A percentile compares a stretch with the other conserved stretches of the same genome.
These are phyloP conservation scores for Penicillium hesseltinei DNA, from an alignment of 2,329 filamentous ascomycete species.

Conservation along the genomic window DNA sequence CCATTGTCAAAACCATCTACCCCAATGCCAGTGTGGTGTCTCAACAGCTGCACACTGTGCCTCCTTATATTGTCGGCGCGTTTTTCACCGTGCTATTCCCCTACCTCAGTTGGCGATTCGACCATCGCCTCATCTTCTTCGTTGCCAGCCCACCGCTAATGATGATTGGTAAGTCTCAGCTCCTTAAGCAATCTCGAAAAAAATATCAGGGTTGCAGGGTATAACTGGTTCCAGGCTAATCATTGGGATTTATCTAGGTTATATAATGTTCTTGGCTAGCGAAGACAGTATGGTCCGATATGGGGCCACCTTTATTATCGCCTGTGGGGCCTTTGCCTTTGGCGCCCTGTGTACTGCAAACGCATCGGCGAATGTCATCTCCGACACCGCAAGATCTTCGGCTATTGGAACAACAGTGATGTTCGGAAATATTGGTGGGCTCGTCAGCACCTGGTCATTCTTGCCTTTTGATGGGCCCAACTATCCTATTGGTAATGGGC, in stretches of 20 bases:
- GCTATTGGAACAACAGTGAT: conserved; percentile 69
- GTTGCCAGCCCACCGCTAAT: conserved; percentile 60
- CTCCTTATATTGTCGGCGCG: conserved; percentile 66
- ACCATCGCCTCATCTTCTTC: conserved; percentile 61
- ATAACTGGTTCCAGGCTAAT: not conserved
- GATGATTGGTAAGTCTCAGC: conserved; percentile 50
- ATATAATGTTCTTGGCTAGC: conserved; percentile 67
- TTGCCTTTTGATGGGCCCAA: conserved; percentile 62
- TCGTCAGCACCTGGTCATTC: conserved; percentile 66
- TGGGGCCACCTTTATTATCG: conserved; percentile 68
- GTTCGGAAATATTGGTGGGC: conserved; percentile 69
- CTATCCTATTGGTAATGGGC: conserved; percentile 68
- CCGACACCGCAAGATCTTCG: conserved; percentile 65
- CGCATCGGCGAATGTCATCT: conserved; percentile 67
- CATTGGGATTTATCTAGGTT: conserved; percentile 41
- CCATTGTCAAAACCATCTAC: conserved; percentile 69
- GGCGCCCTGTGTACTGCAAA: conserved; percentile 67
- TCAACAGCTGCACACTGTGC: conserved; percentile 69
- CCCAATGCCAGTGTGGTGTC: conserved; percentile 56
- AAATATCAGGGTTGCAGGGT: not conserved
- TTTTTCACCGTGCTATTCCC: conserved; percentile 65
- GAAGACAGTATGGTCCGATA: conserved; percentile 57
- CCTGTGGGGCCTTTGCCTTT: conserved; percentile 61
- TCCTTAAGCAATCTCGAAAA: not conserved
- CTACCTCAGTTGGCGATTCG: conserved; percentile 59